phyloP scores from a whole-genome alignment of 2,329 filamentous ascomycete genomes.

The Ophiostoma quercus region DNA sequence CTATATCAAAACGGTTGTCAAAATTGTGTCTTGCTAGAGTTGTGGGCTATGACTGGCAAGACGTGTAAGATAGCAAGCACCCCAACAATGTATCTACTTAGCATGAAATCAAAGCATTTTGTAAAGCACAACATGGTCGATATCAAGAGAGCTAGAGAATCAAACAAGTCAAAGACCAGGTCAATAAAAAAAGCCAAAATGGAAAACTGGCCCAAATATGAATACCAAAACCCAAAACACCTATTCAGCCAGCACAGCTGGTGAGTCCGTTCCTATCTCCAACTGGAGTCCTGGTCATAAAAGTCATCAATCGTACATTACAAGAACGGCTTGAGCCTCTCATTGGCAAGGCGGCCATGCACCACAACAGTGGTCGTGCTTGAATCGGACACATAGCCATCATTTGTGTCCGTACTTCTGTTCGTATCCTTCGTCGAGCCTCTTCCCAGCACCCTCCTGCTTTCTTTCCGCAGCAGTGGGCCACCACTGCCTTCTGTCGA shows the following conservation, averaged over 20 bases:
- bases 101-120: conserved; percentile 6
- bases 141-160: neutral
- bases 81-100: conserved; percentile 18
- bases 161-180: neutral
- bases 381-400: conserved; percentile 18
- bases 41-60: conserved; percentile 7
- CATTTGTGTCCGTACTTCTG: conserved; percentile 13
- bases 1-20: conserved; percentile 13
- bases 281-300: neutral
- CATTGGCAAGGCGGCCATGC: conserved; percentile 16
- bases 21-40: conserved; percentile 6
- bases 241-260: neutral
- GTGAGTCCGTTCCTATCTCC: neutral
- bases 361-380: conserved; percentile 21
- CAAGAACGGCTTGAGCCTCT: conserved; percentile 21
- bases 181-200: neutral
- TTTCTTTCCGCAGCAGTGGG: neutral
- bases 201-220: neutral
- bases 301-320: conserved; percentile 3
- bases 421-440: neutral
- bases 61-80: conserved; percentile 22
- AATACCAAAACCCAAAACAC: neutral
- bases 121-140: neutral
- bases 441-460: neutral
- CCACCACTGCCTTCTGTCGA: too few species aligned